Evolutionary conservation across 2,329 filamentous ascomycete genomes (phyloP).

Genomic region (Pseudogymnoascus pannorum): DNA sequence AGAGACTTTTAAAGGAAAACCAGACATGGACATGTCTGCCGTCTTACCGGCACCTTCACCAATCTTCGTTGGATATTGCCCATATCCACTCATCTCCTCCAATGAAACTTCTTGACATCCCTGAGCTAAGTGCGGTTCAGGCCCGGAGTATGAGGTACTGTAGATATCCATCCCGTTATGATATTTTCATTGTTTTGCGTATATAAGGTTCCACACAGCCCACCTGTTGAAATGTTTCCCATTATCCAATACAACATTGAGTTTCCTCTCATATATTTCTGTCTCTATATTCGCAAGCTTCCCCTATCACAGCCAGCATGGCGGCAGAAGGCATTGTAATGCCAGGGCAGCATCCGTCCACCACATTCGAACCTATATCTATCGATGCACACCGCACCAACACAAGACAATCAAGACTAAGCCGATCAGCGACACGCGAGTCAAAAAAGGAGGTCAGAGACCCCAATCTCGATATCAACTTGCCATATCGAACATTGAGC

Average conservation of each 20-base stretch:
- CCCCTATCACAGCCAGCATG: background rate
- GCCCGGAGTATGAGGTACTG: background rate
- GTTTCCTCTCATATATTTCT: background rate
- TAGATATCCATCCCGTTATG: background rate
- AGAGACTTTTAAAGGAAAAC: background rate
- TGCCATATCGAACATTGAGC: constrained; percentile 59
- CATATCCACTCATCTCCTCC: background rate
- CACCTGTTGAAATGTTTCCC: background rate
- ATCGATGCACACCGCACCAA: constrained; percentile 3
- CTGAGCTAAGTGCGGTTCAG: background rate
- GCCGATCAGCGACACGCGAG: background rate
- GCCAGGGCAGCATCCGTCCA: background rate
- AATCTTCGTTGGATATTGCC: background rate
- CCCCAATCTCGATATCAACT: constrained; percentile 39
- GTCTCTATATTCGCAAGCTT: background rate
- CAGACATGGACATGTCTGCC: background rate
- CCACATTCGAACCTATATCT: background rate
- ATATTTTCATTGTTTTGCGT: background rate
- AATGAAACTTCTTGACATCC: background rate
- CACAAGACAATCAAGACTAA: background rate
- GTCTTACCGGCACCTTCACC: background rate
- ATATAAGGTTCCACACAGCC: constrained; percentile 1
- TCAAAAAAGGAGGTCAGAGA: constrained; percentile 3
- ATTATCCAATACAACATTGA: background rate
- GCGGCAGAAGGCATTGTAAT: constrained; percentile 7